These are phyloP conservation scores for Heliamphora exappendiculata DNA, from an alignment of 148 eudicot species.

Conservation along the genomic window DNA sequence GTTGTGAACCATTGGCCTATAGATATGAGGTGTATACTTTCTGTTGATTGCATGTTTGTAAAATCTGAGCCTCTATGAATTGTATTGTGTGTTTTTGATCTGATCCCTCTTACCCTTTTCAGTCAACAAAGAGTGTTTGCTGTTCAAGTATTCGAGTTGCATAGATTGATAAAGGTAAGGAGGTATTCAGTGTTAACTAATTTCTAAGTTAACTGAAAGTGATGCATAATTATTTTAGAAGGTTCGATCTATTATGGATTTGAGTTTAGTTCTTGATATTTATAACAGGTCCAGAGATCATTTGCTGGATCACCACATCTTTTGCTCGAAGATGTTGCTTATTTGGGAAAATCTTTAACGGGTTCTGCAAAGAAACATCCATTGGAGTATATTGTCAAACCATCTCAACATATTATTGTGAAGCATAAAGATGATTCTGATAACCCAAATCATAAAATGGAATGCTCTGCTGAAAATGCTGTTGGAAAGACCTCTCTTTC, in stretches of 20 bases:
- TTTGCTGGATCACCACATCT: slow-evolving; percentile 80
- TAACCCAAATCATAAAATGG: slow-evolving; percentile 33
- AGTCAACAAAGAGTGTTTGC: slow-evolving; percentile 91
- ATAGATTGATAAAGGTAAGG: slow-evolving; percentile 78
- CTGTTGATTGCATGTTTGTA: slow-evolving; percentile 10
- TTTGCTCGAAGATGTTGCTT: slow-evolving; percentile 44
- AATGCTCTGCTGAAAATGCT: slow-evolving; percentile 58
- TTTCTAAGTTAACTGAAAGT: background rate
- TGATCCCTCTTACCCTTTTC: slow-evolving; percentile 30
- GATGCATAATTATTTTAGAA: background rate
- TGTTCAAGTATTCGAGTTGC: slow-evolving; percentile 94
- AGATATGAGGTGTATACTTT: slow-evolving; percentile 2
- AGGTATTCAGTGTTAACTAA: background rate
- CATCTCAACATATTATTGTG: slow-evolving; percentile 17
- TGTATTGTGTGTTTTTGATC: slow-evolving; percentile 15
- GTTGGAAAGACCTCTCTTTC: slow-evolving; percentile 34
- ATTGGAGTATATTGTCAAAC: slow-evolving; percentile 35
- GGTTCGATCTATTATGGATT: background rate
- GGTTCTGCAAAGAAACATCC: slow-evolving; percentile 37
- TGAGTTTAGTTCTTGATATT: slow-evolving; percentile 9
- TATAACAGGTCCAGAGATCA: slow-evolving; percentile 73
- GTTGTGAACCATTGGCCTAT: slow-evolving; percentile 1
- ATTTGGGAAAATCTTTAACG: slow-evolving; percentile 37
- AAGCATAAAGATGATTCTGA: slow-evolving; percentile 37
- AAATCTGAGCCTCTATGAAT: slow-evolving; percentile 1